A percentile compares a stretch with the other conserved stretches of the same genome.
phyloP scores from a whole-genome alignment of 2,329 filamentous ascomycete species.

The Fusarium sp. region DNA sequence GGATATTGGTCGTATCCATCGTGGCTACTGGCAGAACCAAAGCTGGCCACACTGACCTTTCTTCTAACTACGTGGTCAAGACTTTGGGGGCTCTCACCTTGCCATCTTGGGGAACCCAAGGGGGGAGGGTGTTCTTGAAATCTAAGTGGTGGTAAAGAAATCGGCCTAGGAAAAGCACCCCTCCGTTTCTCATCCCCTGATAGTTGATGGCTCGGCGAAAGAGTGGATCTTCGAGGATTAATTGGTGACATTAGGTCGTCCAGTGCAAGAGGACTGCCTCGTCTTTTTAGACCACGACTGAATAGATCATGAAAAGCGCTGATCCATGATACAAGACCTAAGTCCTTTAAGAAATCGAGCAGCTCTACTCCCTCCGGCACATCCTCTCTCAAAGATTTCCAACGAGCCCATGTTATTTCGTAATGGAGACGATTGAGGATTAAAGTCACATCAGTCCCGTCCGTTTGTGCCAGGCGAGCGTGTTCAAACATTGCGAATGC shows the following conservation, averaged over 20 bases:
- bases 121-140: background rate
- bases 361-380: background rate
- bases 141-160: background rate
- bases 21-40: background rate
- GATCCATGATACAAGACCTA: background rate
- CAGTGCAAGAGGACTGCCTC: rapidly evolving
- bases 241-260: background rate
- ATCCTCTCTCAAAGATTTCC: background rate
- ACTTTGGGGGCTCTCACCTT: background rate
- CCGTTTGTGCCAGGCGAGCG: rapidly evolving
- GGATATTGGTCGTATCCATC: background rate
- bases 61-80: background rate
- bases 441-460: background rate
- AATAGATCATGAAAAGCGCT: background rate
- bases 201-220: rapidly evolving
- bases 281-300: background rate
- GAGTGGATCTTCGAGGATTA: background rate
- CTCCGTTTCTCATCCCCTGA: rapidly evolving
- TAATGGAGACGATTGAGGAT: background rate
- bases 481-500: background rate
- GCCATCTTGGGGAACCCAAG: rapidly evolving
- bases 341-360: rapidly evolving
- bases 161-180: rapidly evolving
- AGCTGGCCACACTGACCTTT: background rate
- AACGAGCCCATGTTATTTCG: background rate